Evolutionary conservation across 768 basidiomycete genomes (phyloP).

Genomic region (Rubroboletus pulcherrimus): DNA sequence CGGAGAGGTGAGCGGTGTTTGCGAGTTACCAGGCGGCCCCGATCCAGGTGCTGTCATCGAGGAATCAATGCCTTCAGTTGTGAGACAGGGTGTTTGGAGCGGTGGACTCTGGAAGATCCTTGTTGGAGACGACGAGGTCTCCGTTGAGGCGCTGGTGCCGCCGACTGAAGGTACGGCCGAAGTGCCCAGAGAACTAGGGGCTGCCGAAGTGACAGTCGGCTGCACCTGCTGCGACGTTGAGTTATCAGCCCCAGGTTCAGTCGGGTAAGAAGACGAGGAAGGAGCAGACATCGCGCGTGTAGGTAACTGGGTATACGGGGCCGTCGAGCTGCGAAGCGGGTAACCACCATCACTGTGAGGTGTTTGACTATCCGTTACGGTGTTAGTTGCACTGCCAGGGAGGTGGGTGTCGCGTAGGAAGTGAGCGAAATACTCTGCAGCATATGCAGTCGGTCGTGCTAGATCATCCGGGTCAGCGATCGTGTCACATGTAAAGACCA

Average conservation of each 20-base stretch:
- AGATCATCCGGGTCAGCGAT: conserved; percentile 1
- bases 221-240: not conserved
- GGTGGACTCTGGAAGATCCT: not conserved
- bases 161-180: not conserved
- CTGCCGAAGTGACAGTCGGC: not conserved
- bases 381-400: not conserved
- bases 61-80: not conserved
- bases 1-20: not conserved
- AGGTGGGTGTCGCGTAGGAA: not conserved
- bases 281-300: not conserved
- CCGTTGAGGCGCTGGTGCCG: not conserved
- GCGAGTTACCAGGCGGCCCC: not conserved
- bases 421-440: conserved; percentile 1
- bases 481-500: not conserved
- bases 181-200: not conserved
- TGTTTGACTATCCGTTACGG: not conserved
- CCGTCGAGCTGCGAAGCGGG: not conserved
- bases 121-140: not conserved
- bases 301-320: not conserved
- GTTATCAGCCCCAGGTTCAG: not conserved
- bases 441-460: conserved; percentile 6
- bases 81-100: not conserved
- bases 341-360: not conserved
- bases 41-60: not conserved
- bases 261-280: not conserved